Conservation (phyloP, 768 basidiomycete genomes). For the Boletus rubescentipes region DNA sequence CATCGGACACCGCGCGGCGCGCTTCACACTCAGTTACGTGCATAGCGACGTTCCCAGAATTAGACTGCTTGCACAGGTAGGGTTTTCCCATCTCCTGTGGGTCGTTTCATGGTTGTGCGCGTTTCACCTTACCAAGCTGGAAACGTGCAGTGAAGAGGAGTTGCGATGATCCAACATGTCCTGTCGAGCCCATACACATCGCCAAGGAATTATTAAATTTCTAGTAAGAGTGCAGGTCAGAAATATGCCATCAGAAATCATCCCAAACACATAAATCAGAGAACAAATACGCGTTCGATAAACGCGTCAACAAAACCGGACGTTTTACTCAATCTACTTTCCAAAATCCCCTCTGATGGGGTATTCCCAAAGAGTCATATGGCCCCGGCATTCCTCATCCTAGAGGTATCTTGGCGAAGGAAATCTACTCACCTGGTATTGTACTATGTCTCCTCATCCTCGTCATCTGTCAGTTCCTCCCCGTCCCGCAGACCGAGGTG, state of each 20-base stretch:
- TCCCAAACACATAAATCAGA: conserved; percentile 18
- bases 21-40: not conserved
- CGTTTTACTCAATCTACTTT: conserved; percentile 23
- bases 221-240: conserved; percentile 8
- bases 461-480: conserved; percentile 90
- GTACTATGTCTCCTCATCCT: conserved; percentile 35
- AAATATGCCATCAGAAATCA: not conserved
- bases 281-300: conserved; percentile 10
- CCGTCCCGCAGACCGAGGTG: conserved; percentile 66
- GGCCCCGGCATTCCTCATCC: conserved; percentile 76
- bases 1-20: not conserved
- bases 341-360: conserved; percentile 16
- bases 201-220: too few relatives aligned
- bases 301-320: conserved; percentile 19
- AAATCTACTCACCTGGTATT: conserved; percentile 4
- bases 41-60: not conserved
- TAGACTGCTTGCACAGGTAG: not conserved
- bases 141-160: too few relatives aligned
- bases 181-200: not conserved
- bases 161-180: not conserved
- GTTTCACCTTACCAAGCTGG: too few relatives aligned
- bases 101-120: too few relatives aligned
- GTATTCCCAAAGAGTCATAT: conserved; percentile 68
- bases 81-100: too few relatives aligned
- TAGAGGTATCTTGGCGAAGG: not conserved